Evolutionary conservation across 192 early-diverging fungal species (phyloP).

Genomic region (Coemansia sp.): DNA sequence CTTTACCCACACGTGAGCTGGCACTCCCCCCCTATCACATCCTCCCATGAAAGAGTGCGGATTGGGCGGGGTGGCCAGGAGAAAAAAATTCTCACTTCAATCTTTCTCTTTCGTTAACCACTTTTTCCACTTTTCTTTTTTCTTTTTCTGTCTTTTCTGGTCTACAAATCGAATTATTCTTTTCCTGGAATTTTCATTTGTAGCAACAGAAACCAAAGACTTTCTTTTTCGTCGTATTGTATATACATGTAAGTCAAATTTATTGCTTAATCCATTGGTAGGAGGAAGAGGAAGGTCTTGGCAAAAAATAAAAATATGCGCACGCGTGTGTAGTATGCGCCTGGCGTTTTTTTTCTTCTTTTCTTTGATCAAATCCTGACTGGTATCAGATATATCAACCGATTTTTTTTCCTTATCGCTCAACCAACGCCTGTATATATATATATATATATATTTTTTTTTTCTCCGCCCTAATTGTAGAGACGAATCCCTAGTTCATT

Average conservation of each 20-base stretch:
- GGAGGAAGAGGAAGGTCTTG: too few relatives aligned
- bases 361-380: slow-evolving; percentile 5
- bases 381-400: neutral
- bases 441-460: neutral
- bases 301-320: too few relatives aligned
- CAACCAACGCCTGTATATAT: neutral
- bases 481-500: slow-evolving; percentile 28
- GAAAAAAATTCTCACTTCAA: neutral
- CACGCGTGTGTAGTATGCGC: too few relatives aligned
- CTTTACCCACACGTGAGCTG: neutral
- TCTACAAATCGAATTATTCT: slow-evolving; percentile 26
- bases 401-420: neutral
- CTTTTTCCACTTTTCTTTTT: slow-evolving; percentile 1
- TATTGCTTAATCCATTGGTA: too few relatives aligned
- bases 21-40: neutral
- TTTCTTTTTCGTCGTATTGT: neutral
- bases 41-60: neutral
- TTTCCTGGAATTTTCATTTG: slow-evolving; percentile 9
- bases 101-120: neutral
- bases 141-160: slow-evolving; percentile 25
- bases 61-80: neutral
- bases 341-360: neutral
- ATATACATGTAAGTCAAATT: neutral
- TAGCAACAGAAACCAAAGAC: neutral
- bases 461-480: slow-evolving; percentile 28